Conservation (phyloP, 192 early-diverging fungal genomes). For the Rhizoclosmatium sp. region DNA sequence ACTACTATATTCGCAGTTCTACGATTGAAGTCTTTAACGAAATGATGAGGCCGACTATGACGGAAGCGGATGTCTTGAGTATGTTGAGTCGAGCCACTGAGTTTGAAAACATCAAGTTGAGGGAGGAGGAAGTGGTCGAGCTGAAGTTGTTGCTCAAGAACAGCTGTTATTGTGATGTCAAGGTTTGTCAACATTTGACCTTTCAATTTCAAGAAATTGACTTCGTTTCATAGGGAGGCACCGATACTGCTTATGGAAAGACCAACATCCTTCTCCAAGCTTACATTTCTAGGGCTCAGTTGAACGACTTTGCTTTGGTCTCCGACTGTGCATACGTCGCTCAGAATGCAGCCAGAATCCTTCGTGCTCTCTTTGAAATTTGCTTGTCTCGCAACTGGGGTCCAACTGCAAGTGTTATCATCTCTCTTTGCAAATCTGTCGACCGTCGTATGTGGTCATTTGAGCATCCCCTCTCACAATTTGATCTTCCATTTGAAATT, state of each 20-base stretch:
- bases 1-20: constrained; percentile 89
- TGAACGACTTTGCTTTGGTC: constrained; percentile 94
- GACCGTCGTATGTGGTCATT: constrained; percentile 93
- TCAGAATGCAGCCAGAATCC: constrained; percentile 92
- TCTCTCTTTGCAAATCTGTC: constrained; percentile 86
- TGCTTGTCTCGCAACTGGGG: constrained; percentile 91
- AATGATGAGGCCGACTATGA: constrained; percentile 86
- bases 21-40: constrained; percentile 90
- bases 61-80: constrained; percentile 90
- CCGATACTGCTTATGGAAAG: constrained; percentile 87
- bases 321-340: constrained; percentile 94
- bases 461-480: constrained; percentile 88
- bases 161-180: constrained; percentile 86
- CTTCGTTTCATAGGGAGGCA: constrained; percentile 64
- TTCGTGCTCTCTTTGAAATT: constrained; percentile 96
- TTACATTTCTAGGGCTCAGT: constrained; percentile 74
- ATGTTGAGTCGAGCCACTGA: constrained; percentile 91
- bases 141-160: constrained; percentile 72
- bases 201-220: not conserved
- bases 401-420: constrained; percentile 75
- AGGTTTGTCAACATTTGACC: constrained; percentile 52
- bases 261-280: constrained; percentile 94
- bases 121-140: constrained; percentile 88
- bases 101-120: constrained; percentile 93
- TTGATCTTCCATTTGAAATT: constrained; percentile 77